Conservation (phyloP, 2,329 filamentous ascomycete genomes). For the Cucurbitaria berberidis region DNA sequence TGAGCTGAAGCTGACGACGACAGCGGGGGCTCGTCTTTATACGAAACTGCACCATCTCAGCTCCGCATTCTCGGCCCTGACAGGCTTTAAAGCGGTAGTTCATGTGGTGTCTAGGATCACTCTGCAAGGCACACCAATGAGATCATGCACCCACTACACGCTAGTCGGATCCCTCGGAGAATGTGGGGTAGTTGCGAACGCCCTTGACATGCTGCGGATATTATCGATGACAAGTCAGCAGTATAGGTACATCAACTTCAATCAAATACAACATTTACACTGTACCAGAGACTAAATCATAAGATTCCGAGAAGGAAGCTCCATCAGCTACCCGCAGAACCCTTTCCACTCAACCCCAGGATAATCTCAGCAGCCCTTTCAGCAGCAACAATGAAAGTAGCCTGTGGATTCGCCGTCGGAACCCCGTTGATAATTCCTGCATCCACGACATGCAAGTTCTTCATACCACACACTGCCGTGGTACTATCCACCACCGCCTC, state of each 20-base stretch:
- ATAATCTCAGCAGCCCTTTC: slow-evolving; percentile 20
- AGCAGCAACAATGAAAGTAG: slow-evolving; percentile 12
- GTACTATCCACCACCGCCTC: slow-evolving; percentile 53
- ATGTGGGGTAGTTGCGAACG: not conserved
- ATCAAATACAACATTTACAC: no score
- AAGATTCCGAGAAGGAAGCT: no score
- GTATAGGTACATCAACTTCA: no score
- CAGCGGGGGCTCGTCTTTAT: slow-evolving; percentile 1
- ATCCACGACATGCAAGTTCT: slow-evolving; percentile 50
- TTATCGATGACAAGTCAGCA: not conserved
- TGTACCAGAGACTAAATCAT: no score
- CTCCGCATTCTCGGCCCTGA: slow-evolving; percentile 11
- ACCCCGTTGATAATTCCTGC: slow-evolving; percentile 27
- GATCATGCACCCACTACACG: slow-evolving; percentile 4
- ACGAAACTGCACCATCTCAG: slow-evolving; percentile 9
- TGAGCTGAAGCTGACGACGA: not conserved
- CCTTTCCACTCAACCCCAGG: not conserved
- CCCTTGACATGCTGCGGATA: no score
- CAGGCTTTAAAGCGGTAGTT: slow-evolving; percentile 13
- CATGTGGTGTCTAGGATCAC: slow-evolving; percentile 19
- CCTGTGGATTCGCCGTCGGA: slow-evolving; percentile 19
- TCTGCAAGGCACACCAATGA: slow-evolving; percentile 14
- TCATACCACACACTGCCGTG: slow-evolving; percentile 50
- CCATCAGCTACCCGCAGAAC: not conserved
- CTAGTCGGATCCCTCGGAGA: slow-evolving; percentile 8